Conservation (phyloP, 2,329 filamentous ascomycete species). For the Orbilia brochopaga region DNA sequence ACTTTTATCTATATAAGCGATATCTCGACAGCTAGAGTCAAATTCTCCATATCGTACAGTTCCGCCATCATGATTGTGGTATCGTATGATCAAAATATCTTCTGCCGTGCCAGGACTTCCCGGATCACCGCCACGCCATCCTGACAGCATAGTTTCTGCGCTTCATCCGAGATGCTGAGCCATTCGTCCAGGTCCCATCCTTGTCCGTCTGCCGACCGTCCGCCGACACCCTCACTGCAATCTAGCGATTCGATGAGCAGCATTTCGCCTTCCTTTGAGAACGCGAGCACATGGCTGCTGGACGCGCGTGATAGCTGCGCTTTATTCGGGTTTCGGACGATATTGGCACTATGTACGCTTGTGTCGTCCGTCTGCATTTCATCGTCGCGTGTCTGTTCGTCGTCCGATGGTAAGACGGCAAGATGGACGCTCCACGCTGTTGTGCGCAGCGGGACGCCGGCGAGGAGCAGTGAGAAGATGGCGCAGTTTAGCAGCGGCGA, state of each 20-base stretch:
- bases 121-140: constrained; percentile 52
- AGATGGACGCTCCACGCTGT: constrained; percentile 72
- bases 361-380: constrained; percentile 26
- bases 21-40: neutral
- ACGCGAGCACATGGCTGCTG: constrained; percentile 48
- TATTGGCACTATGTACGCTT: neutral
- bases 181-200: constrained; percentile 76
- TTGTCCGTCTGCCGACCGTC: constrained; percentile 53
- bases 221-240: constrained; percentile 29
- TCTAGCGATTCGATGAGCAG: constrained; percentile 53
- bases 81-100: constrained; percentile 15
- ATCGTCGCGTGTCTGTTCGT: neutral
- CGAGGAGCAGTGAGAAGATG: constrained; percentile 78
- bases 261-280: constrained; percentile 52
- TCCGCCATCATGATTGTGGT: neutral
- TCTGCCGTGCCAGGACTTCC: constrained; percentile 18
- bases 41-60: neutral
- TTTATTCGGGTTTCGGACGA: constrained; percentile 36
- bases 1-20: constrained; percentile 2
- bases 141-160: constrained; percentile 69
- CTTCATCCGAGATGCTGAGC: constrained; percentile 71
- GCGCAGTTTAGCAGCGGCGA: constrained; percentile 82
- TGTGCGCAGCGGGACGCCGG: constrained; percentile 77
- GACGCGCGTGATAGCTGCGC: constrained; percentile 35
- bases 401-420: constrained; percentile 61